Evolutionary conservation across 345 rosid species (phyloP).

Genomic region (Microthlaspi erraticum): DNA sequence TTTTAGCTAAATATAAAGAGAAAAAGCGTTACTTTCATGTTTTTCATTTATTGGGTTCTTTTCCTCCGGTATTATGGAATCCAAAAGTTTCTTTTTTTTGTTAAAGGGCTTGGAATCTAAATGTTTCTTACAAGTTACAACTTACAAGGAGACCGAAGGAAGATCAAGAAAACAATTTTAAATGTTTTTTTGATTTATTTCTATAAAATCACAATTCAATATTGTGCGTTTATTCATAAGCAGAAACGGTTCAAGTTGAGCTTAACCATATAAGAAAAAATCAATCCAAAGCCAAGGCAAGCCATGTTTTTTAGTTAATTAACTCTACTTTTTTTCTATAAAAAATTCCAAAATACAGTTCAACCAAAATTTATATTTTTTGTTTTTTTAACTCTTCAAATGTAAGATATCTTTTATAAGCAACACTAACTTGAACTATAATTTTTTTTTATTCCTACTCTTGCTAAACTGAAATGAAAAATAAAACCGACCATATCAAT

Average conservation of each 20-base stretch:
- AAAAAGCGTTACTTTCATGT: not conserved
- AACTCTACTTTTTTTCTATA: no score
- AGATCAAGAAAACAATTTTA: no score
- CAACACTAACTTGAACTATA: not conserved
- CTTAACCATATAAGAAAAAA: not conserved
- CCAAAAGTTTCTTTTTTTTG: not conserved
- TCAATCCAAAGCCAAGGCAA: not conserved
- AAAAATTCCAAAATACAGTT: no score
- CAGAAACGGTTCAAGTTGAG: not conserved
- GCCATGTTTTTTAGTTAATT: no score
- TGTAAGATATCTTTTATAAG: not conserved
- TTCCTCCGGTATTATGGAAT: no score
- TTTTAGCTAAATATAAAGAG: not conserved
- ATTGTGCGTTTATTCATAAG: not conserved
- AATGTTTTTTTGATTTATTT: no score
- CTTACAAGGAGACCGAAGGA: constrained; percentile 9
- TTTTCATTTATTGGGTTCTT: not conserved
- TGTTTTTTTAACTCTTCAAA: constrained; percentile 8
- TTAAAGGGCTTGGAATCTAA: no score
- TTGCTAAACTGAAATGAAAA: not conserved
- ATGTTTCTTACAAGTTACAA: constrained; percentile 1
- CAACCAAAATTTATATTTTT: no score
- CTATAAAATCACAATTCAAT: no score
- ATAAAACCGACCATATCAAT: not conserved
- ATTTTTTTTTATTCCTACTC: not conserved